Conservation (phyloP, 2,329 filamentous ascomycete genomes). For the Penicillium occitanis region DNA sequence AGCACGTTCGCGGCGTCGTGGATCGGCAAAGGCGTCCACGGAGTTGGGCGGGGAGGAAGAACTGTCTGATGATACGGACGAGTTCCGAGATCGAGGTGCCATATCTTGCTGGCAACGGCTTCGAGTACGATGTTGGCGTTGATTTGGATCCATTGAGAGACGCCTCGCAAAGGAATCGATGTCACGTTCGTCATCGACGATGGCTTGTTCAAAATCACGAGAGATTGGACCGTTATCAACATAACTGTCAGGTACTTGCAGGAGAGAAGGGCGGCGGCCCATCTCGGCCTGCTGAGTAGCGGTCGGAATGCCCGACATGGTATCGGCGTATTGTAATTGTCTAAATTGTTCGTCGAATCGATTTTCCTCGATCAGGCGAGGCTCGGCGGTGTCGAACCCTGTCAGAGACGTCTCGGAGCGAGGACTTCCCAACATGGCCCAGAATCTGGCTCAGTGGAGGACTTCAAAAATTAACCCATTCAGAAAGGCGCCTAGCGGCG, state of each 20-base stretch:
- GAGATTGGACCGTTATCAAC: slow-evolving; percentile 51
- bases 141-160: slow-evolving; percentile 45
- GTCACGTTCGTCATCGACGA: slow-evolving; percentile 69
- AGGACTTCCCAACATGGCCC: slow-evolving; percentile 53
- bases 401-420: slow-evolving; percentile 65
- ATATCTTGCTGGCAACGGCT: slow-evolving; percentile 42
- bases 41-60: slow-evolving; percentile 91
- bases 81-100: slow-evolving; percentile 45
- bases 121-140: slow-evolving; percentile 36
- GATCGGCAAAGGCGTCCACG: slow-evolving; percentile 93
- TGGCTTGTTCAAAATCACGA: slow-evolving; percentile 83
- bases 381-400: slow-evolving; percentile 61
- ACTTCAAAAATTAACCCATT: slow-evolving; percentile 22
- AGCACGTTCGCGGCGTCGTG: slow-evolving; percentile 76
- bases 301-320: slow-evolving; percentile 39
- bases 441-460: slow-evolving; percentile 13
- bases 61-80: slow-evolving; percentile 56
- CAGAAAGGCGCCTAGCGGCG: slow-evolving; percentile 16
- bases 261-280: slow-evolving; percentile 50
- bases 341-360: slow-evolving; percentile 53
- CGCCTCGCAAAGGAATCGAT: slow-evolving; percentile 37
- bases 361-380: slow-evolving; percentile 75
- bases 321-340: slow-evolving; percentile 30
- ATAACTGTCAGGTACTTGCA: slow-evolving; percentile 50
- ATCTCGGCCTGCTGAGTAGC: slow-evolving; percentile 48